A percentile compares a stretch with the other conserved stretches of the same genome.
Conservation (phyloP, 148 eudicot species). For the Cornus controversa region DNA sequence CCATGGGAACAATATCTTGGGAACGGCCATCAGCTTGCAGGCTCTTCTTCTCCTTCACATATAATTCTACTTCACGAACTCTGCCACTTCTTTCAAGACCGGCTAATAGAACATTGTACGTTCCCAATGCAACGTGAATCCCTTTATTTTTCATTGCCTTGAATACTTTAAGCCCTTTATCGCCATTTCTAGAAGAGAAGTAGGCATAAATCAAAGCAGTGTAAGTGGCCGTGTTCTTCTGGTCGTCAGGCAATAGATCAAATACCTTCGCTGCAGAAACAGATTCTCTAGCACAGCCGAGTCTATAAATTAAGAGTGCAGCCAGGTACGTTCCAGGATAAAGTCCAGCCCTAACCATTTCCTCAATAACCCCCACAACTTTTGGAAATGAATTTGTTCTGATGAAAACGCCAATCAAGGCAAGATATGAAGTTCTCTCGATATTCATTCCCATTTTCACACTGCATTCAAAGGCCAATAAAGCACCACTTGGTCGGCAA, state of each 20-base stretch:
- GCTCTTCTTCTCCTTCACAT: constrained; percentile 53
- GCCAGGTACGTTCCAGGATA: constrained; percentile 47
- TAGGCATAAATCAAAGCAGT: constrained; percentile 63
- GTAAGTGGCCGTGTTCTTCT: constrained; percentile 45
- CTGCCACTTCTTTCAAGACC: constrained; percentile 64
- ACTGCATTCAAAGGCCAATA: constrained; percentile 54
- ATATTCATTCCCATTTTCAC: constrained; percentile 41
- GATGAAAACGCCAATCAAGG: constrained; percentile 57
- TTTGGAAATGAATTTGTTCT: constrained; percentile 47
- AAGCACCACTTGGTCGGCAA: constrained; percentile 45
- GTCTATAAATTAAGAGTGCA: constrained; percentile 57
- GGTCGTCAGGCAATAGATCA: constrained; percentile 43
- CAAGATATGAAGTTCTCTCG: constrained; percentile 47
- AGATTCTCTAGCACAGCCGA: constrained; percentile 54
- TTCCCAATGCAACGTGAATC: constrained; percentile 37
- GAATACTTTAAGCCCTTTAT: constrained; percentile 55
- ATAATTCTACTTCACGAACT: constrained; percentile 36
- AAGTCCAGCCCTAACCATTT: constrained; percentile 44
- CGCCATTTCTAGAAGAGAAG: constrained; percentile 50
- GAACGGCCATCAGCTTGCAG: constrained; percentile 27
- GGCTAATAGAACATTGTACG: constrained; percentile 50
- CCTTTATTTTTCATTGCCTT: constrained; percentile 47
- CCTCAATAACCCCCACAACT: constrained; percentile 49
- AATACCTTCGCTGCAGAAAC: constrained; percentile 51
- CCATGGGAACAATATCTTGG: constrained; percentile 24